These are phyloP conservation scores for Craspedostauros australis DNA, from an alignment of 108 stramenopile species.

Conservation along the genomic window DNA sequence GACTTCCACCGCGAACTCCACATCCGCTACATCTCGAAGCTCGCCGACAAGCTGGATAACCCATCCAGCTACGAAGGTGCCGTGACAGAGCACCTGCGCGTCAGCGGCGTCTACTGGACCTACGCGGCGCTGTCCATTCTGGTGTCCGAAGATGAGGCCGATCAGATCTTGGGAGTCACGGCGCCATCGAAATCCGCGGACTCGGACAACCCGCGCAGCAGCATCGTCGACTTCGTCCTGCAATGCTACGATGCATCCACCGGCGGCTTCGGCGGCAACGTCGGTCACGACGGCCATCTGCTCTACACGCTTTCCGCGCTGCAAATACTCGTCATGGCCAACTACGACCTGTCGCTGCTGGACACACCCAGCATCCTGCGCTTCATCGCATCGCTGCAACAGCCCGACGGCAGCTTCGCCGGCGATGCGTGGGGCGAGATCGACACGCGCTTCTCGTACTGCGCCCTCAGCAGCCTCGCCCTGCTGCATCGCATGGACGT, in stretches of 20 bases:
- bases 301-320: conserved; percentile 96
- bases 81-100: conserved; percentile 88
- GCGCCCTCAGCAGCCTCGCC: conserved; percentile 83
- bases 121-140: conserved; percentile 86
- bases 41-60: conserved; percentile 67
- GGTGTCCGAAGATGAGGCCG: conserved; percentile 49
- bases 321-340: conserved; percentile 92
- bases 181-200: conserved; percentile 1
- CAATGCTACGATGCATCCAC: conserved; percentile 67
- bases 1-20: conserved; percentile 74
- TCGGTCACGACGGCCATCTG: conserved; percentile 92
- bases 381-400: conserved; percentile 88
- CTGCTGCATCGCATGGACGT: conserved; percentile 58
- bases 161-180: conserved; percentile 41
- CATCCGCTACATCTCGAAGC: conserved; percentile 61
- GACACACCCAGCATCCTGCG: conserved; percentile 34
- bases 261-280: conserved; percentile 94
- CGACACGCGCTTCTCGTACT: conserved; percentile 98
- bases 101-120: conserved; percentile 98
- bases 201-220: conserved; percentile 11
- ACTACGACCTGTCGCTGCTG: conserved; percentile 35
- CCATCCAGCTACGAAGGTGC: conserved; percentile 86
- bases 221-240: conserved; percentile 92
- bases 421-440: conserved; percentile 97
- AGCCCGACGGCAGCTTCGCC: conserved; percentile 91